Evolutionary conservation across 2,329 filamentous ascomycete species (phyloP).

Genomic region (Aspergillus sp.): DNA sequence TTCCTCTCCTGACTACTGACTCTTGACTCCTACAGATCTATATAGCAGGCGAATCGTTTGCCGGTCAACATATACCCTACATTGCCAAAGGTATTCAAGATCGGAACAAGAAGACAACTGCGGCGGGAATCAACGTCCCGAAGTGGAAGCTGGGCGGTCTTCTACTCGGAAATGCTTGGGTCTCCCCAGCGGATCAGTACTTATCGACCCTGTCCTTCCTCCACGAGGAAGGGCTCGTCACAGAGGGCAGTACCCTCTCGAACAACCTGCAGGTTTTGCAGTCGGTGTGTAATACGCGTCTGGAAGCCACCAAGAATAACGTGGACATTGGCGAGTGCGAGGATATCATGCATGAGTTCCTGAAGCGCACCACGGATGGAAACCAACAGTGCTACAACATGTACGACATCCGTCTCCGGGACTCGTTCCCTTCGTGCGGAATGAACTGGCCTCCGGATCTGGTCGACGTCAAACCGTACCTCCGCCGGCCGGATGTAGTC

Average conservation of each 20-base stretch:
- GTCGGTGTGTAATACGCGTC: constrained; percentile 55
- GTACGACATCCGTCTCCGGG: constrained; percentile 87
- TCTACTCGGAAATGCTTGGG: constrained; percentile 96
- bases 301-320: constrained; percentile 51
- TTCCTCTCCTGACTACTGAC: constrained; percentile 2
- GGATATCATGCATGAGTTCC: constrained; percentile 62
- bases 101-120: constrained; percentile 58
- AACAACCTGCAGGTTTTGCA: constrained; percentile 61
- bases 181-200: constrained; percentile 84
- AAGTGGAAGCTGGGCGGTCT: constrained; percentile 76
- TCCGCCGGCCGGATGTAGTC: constrained; percentile 71
- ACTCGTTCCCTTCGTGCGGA: constrained; percentile 74
- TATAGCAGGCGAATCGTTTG: constrained; percentile 91
- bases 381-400: constrained; percentile 73
- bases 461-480: constrained; percentile 66
- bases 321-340: constrained; percentile 71
- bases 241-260: constrained; percentile 56
- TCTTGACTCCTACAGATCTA: constrained; percentile 57
- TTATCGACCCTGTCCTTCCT: constrained; percentile 74
- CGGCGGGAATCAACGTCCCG: constrained; percentile 28
- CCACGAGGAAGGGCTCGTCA: constrained; percentile 65
- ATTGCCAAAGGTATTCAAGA: constrained; percentile 86
- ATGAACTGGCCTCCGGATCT: constrained; percentile 98
- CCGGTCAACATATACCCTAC: constrained; percentile 94
- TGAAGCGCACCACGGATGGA: constrained; percentile 53